Evolutionary conservation across 1,139 yeast species (phyloP).

Genomic region (Zhuliangozyma parablackwelliae): DNA sequence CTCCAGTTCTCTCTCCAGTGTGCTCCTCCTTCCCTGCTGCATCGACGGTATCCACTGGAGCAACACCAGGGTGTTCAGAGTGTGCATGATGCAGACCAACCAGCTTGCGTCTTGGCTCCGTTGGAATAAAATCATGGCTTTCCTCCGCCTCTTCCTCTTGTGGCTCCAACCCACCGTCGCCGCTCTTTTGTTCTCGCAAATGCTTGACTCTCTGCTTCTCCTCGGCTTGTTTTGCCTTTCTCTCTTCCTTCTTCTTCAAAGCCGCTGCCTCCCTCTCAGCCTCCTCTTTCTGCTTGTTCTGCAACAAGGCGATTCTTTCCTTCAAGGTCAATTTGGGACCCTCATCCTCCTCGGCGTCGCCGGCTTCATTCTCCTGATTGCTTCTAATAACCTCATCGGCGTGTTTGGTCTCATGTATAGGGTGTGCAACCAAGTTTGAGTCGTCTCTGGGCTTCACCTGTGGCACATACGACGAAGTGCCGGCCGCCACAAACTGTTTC

Average conservation of each 20-base stretch:
- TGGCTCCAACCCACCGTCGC: conserved; percentile 3
- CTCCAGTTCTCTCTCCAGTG: conserved; percentile 10
- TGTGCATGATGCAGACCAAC: too few relatives aligned
- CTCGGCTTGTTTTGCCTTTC: conserved; percentile 37
- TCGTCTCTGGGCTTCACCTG: conserved; percentile 41
- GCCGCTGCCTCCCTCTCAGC: conserved; percentile 71
- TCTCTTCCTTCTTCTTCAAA: conserved; percentile 52
- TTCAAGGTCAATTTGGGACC: conserved; percentile 77
- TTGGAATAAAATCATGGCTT: not conserved
- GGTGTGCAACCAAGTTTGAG: conserved; percentile 29
- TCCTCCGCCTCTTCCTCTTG: conserved; percentile 2
- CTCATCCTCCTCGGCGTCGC: conserved; percentile 34
- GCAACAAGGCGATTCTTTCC: conserved; percentile 81
- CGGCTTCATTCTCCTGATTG: conserved; percentile 10
- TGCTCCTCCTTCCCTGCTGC: not conserved
- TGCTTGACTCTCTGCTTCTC: conserved; percentile 11
- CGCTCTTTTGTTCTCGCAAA: conserved; percentile 10
- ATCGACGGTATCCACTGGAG: not conserved
- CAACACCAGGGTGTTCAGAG: too few relatives aligned
- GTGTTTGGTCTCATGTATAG: conserved; percentile 21
- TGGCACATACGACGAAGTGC: conserved; percentile 44
- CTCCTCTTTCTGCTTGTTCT: conserved; percentile 77
- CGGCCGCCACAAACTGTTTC: conserved; percentile 39
- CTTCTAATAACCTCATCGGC: conserved; percentile 23
- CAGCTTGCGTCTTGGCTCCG: too few relatives aligned